Conservation (phyloP, 73 alveolate genomes). For the Paramecium primaurelia region DNA sequence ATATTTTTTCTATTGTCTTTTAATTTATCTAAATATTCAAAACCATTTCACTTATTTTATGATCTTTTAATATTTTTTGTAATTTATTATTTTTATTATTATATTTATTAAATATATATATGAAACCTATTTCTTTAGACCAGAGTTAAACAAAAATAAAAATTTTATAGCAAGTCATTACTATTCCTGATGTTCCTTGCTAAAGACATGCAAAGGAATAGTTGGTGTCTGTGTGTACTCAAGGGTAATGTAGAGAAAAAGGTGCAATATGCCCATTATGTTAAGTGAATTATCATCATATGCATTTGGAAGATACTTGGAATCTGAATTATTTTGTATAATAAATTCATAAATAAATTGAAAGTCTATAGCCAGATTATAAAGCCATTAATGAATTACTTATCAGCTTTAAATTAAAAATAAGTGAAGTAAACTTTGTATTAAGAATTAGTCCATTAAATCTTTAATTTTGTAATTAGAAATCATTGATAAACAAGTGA, state of each 20-base stretch:
- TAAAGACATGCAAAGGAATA: constrained; percentile 11
- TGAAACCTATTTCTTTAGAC: not conserved
- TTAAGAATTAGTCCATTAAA: not conserved
- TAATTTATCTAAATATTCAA: not conserved
- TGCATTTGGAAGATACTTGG: constrained; percentile 45
- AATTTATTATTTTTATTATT: too few relatives aligned
- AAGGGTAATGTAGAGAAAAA: constrained; percentile 9
- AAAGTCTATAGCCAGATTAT: constrained; percentile 27
- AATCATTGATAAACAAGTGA: constrained; percentile 6
- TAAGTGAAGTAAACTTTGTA: not conserved
- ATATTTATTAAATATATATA: not conserved
- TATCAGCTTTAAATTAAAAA: not conserved
- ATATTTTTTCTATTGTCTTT: not conserved
- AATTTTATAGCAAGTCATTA: not conserved
- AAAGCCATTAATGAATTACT: constrained; percentile 7
- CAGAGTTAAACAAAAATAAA: not conserved
- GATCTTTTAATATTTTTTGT: too few relatives aligned
- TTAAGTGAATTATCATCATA: constrained; percentile 14
- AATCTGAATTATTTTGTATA: constrained; percentile 8
- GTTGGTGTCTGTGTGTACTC: constrained; percentile 28
- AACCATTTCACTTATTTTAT: too few relatives aligned
- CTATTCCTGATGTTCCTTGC: constrained; percentile 15
- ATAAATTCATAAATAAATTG: not conserved
- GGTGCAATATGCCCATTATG: constrained; percentile 43
- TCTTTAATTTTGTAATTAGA: not conserved